A percentile compares a stretch with the other conserved stretches of the same genome.
Conservation (phyloP, 345 rosid species). For the Arabis hirsuta region DNA sequence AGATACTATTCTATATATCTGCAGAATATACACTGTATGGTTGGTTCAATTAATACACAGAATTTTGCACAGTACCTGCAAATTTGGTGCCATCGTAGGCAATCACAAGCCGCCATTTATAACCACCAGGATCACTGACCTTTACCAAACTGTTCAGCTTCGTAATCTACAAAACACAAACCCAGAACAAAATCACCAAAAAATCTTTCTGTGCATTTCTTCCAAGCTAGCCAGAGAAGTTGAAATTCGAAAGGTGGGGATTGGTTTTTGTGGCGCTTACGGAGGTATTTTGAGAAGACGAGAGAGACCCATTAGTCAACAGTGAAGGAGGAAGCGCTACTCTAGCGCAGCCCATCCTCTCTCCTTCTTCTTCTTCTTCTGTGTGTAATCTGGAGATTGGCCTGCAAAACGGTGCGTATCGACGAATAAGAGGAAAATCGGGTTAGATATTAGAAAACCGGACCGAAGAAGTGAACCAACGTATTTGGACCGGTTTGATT, state of each 20-base stretch:
- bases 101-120: slow-evolving; percentile 83
- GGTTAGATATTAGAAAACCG: background rate
- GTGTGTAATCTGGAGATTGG: slow-evolving; percentile 16
- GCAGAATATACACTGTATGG: background rate
- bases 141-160: slow-evolving; percentile 38
- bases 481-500: too few species aligned
- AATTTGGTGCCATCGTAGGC: slow-evolving; percentile 83
- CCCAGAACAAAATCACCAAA: slow-evolving; percentile 10
- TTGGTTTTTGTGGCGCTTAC: slow-evolving; percentile 26
- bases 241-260: slow-evolving; percentile 1
- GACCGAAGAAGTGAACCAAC: background rate
- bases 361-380: slow-evolving; percentile 10
- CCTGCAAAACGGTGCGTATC: slow-evolving; percentile 25
- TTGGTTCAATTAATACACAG: background rate
- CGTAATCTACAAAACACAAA: slow-evolving; percentile 28
- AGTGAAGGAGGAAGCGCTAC: slow-evolving; percentile 47
- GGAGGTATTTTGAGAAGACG: slow-evolving; percentile 34
- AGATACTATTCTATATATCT: slow-evolving; percentile 1
- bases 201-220: slow-evolving; percentile 3
- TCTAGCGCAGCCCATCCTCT: slow-evolving; percentile 48
- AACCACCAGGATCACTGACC: slow-evolving; percentile 38
- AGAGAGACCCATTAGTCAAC: slow-evolving; percentile 35
- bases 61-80: slow-evolving; percentile 49
- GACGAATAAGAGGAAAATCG: background rate
- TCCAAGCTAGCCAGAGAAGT: slow-evolving; percentile 1